Percentiles rank a stretch among this genome's conserved stretches.
Conservation (phyloP, 1,139 yeast genomes). For the Candida glucosophila region DNA sequence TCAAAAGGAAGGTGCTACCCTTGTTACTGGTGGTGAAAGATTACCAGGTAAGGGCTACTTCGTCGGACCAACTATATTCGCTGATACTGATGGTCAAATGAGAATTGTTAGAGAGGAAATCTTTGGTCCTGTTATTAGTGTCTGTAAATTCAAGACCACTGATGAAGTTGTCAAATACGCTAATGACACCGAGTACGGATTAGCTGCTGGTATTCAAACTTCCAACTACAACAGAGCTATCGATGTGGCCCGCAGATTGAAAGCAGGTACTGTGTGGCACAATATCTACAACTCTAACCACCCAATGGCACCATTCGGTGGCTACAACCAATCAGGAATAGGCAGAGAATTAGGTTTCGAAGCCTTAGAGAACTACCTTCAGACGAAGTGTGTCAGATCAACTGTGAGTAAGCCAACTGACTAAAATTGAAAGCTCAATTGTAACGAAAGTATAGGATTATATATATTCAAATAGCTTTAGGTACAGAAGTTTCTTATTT, state of each 20-base stretch:
- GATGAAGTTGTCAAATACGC: slow-evolving; percentile 68
- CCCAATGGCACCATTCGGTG: slow-evolving; percentile 77
- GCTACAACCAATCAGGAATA: slow-evolving; percentile 79
- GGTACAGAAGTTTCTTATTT: slow-evolving; percentile 10
- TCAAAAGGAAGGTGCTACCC: slow-evolving; percentile 64
- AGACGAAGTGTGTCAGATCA: slow-evolving; percentile 75
- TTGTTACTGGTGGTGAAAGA: slow-evolving; percentile 74
- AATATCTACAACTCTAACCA: slow-evolving; percentile 83
- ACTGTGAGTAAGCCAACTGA: too few species aligned
- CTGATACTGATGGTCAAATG: slow-evolving; percentile 60
- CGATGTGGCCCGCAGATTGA: slow-evolving; percentile 55
- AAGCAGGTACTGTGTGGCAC: slow-evolving; percentile 82
- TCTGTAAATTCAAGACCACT: slow-evolving; percentile 61
- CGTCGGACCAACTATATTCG: slow-evolving; percentile 71
- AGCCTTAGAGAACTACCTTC: slow-evolving; percentile 77
- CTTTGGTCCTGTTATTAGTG: slow-evolving; percentile 78
- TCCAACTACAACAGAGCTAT: slow-evolving; percentile 60
- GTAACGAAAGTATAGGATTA: too few species aligned
- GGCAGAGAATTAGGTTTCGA: slow-evolving; percentile 90
- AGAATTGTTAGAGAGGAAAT: slow-evolving; percentile 73
- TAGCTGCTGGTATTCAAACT: slow-evolving; percentile 78
- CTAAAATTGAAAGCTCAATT: too few species aligned
- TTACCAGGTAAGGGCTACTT: slow-evolving; percentile 63
- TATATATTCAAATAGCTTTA: too few species aligned
- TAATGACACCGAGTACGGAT: slow-evolving; percentile 69